A percentile compares a stretch with the other conserved stretches of the same genome.
Conservation (phyloP, 331 rosid genomes). For the Arachis monticola region DNA sequence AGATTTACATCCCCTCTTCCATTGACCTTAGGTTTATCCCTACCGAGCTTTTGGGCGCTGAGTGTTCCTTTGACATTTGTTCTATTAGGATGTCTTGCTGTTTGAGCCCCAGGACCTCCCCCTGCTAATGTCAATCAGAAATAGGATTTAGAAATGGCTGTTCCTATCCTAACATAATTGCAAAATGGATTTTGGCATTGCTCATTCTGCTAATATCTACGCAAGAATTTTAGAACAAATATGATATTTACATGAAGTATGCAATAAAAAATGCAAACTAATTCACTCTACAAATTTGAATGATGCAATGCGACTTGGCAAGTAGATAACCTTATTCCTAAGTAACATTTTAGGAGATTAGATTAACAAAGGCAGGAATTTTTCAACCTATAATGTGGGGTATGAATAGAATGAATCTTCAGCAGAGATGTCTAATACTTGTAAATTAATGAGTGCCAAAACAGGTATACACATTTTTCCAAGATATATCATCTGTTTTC, state of each 20-base stretch:
- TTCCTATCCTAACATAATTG: not conserved
- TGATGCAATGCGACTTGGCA: not conserved
- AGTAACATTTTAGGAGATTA: conserved; percentile 5
- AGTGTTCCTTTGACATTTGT: conserved; percentile 44
- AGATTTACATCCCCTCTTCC: conserved; percentile 45
- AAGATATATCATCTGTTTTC: conserved; percentile 7
- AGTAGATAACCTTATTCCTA: conserved; percentile 5
- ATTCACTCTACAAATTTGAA: not conserved
- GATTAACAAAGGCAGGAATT: not conserved
- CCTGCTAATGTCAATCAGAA: conserved; percentile 43
- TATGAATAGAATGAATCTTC: not conserved
- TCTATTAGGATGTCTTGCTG: conserved; percentile 45
- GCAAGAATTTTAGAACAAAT: not conserved
- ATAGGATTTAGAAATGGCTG: not conserved
- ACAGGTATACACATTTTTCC: not conserved
- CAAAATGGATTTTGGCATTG: not conserved
- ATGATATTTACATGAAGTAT: conserved; percentile 1
- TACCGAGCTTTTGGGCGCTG: conserved; percentile 45
- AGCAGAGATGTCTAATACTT: conserved; percentile 17
- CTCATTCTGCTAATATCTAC: conserved; percentile 1
- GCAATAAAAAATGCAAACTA: conserved; percentile 5
- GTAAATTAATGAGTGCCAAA: conserved; percentile 2
- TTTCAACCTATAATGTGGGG: not conserved
- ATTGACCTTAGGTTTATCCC: conserved; percentile 53
- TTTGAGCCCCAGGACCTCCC: conserved; percentile 45